Base-by-base conservation (phyloP, 164 flowering plant species). In the Nymphaea colorata region DNA sequence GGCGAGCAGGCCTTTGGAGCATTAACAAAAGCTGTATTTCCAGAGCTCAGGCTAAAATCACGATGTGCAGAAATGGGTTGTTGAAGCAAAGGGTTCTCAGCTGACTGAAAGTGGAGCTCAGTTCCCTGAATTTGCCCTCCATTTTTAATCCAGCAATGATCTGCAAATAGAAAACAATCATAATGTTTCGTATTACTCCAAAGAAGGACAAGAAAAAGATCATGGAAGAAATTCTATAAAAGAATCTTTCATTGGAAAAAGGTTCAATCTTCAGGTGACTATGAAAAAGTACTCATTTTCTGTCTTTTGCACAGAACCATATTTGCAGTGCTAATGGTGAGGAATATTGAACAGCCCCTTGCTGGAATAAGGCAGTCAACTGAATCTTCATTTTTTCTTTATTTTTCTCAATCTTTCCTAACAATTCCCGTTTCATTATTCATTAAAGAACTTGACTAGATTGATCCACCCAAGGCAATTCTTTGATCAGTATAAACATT, bases 61-160 rank as follows among this genome's bases (percentile, higher is more conserved):
- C 68, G 80, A 68, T 74, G 79, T 41, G 73, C 59, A 59, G 84
- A 72, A 5, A 72, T 69, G n/a, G 82, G 69, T 41, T 25, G 36
- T 25, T 77, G 53, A 80, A 60, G 75, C 12, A 51, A 51, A 51
- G 12, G 14, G 57, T 8, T 15, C 15, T 15, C 57, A 8, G 8
- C 57, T 51, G 57, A 51, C 8, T 8, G 57, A 15, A 51, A 51
- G 14, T 15, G 57, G 12, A 10, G 12, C 14, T 51, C 14, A 51
- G 12, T 51, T 15, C 14, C 57, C 57, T 8, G 57, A 51, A 3
- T 10, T 51, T 10, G 14, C 57, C 14, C 57, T 2, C 57, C 14
- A 51, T 51, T 80, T 66, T 73, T 77, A 75, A 88, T 70, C 94
- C 91, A 88, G 17, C 84, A 69, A 70, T 88, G 95, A 77, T 78